Conservation (phyloP, 75 land plant species). For the Selaginella moellendorffii region DNA sequence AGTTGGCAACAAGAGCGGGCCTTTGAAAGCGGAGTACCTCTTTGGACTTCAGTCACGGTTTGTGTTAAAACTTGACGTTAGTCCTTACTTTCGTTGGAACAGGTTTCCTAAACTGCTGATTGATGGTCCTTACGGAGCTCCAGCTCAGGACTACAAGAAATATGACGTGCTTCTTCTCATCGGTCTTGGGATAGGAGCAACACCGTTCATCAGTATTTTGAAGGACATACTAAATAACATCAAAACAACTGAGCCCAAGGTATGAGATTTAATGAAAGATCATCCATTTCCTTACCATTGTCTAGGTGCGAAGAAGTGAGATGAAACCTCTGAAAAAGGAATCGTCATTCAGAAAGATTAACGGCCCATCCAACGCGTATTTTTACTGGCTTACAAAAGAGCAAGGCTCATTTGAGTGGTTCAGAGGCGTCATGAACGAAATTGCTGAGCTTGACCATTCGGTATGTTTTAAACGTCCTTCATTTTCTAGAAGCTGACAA, state of each 20-base stretch:
- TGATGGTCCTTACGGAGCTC: neutral
- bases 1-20: constrained; percentile 24
- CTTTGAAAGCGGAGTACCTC: constrained; percentile 20
- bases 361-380: constrained; percentile 53
- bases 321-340: neutral
- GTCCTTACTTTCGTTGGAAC: no score
- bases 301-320: no score
- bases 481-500: no score
- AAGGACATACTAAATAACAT: neutral
- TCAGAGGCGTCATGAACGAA: constrained; percentile 77
- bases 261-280: no score
- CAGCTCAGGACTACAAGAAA: neutral
- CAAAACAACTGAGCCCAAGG: no score
- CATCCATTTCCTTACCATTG: no score
- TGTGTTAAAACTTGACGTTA: no score
- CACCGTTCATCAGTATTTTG: neutral
- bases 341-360: no score
- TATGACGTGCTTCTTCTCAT: neutral
- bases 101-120: neutral
- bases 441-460: constrained; percentile 61
- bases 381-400: constrained; percentile 83
- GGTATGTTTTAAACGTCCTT: constrained; percentile 31
- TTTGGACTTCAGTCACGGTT: neutral
- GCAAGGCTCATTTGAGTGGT: constrained; percentile 65
- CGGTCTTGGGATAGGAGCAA: neutral